A percentile compares a stretch with the other conserved stretches of the same genome.
Evolutionary conservation across 805 yeast genomes (phyloP).

Genomic region (Clavispora carvajalis): DNA sequence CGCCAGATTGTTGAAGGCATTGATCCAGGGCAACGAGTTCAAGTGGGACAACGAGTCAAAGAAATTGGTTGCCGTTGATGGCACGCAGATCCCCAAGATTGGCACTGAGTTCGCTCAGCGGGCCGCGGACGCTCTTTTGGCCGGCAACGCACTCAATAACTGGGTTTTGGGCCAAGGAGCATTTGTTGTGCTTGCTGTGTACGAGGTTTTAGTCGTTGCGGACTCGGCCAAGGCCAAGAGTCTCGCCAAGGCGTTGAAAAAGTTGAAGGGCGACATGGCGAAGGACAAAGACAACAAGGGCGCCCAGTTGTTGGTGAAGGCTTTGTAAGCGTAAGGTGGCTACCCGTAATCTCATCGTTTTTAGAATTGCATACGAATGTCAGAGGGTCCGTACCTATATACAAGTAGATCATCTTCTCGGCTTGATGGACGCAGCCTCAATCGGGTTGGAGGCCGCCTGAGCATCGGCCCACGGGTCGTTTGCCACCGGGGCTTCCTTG

Average conservation of each 20-base stretch:
- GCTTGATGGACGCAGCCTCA: slow-evolving; percentile 33
- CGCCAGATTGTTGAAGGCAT: slow-evolving; percentile 65
- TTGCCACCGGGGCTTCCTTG: too few relatives aligned
- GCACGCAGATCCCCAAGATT: slow-evolving; percentile 34
- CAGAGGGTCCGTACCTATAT: not conserved
- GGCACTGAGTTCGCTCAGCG: slow-evolving; percentile 59
- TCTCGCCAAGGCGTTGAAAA: slow-evolving; percentile 52
- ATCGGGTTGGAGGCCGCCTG: slow-evolving; percentile 30
- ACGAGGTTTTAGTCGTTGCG: slow-evolving; percentile 52
- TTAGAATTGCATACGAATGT: slow-evolving; percentile 1
- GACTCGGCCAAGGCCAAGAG: slow-evolving; percentile 37
- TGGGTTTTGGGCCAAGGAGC: slow-evolving; percentile 73
- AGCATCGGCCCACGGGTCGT: slow-evolving; percentile 35
- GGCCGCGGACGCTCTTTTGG: slow-evolving; percentile 49
- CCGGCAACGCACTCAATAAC: slow-evolving; percentile 39
- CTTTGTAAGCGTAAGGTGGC: slow-evolving; percentile 8
- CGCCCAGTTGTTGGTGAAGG: slow-evolving; percentile 33
- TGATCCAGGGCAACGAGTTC: slow-evolving; percentile 86
- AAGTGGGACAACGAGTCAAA: slow-evolving; percentile 46
- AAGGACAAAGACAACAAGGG: slow-evolving; percentile 59
- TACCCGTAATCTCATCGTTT: not conserved
- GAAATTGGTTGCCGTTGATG: slow-evolving; percentile 39
- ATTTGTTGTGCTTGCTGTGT: slow-evolving; percentile 76
- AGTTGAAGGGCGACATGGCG: slow-evolving; percentile 40
- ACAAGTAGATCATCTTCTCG: slow-evolving; percentile 20